Percentiles rank a stretch among this genome's conserved stretches.
Conservation (phyloP, 306 rosid genomes). For the Sicyos baderoa region DNA sequence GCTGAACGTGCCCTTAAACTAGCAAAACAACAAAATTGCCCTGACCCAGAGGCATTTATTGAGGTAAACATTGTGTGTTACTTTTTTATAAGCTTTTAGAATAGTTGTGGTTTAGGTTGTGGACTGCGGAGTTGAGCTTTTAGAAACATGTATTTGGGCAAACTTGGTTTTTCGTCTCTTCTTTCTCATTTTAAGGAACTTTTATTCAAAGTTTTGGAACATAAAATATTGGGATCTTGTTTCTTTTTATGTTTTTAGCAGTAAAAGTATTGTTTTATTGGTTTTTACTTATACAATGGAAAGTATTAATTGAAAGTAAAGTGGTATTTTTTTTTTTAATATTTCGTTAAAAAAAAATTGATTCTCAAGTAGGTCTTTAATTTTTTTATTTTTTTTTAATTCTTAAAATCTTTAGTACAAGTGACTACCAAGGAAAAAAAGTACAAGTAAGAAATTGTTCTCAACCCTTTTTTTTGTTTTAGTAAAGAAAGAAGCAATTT, state of each 20-base stretch:
- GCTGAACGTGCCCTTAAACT: constrained; percentile 77
- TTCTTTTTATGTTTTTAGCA: neutral
- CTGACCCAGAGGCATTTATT: constrained; percentile 84
- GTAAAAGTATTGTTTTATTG: neutral
- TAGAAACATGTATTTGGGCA: neutral
- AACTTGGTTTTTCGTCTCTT: neutral
- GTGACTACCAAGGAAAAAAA: neutral
- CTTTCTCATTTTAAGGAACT: neutral
- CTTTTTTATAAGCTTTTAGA: neutral
- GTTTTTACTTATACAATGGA: neutral
- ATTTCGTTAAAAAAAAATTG: too few relatives aligned
- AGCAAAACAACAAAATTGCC: constrained; percentile 87
- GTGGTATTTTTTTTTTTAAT: too few relatives aligned
- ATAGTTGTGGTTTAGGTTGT: constrained; percentile 11
- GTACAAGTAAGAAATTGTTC: neutral
- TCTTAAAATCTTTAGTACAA: neutral
- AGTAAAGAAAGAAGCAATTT: neutral
- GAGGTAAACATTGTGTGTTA: constrained; percentile 42
- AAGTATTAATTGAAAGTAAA: neutral
- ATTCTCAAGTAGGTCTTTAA: neutral
- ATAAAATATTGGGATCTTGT: neutral
- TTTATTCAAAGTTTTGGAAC: neutral
- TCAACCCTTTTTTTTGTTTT: neutral
- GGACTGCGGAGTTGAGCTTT: neutral
- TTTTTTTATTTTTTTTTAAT: neutral